phyloP scores from a whole-genome alignment of 2,329 filamentous ascomycete species.

The Huntiella bhutanensis region DNA sequence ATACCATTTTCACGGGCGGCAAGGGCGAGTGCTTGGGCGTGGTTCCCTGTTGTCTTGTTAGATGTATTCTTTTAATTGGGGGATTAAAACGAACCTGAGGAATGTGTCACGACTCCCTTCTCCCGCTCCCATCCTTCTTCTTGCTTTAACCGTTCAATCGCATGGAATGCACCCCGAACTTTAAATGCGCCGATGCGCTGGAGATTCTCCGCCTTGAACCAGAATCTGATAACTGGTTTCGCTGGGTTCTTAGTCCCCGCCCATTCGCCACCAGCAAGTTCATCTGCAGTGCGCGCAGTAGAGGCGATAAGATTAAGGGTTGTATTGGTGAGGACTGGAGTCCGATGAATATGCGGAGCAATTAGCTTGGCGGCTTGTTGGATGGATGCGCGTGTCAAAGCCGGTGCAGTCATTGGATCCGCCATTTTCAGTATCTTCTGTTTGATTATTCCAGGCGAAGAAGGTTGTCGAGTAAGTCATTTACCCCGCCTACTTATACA shows the following conservation, averaged over 20 bases:
- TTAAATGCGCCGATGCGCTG: constrained; percentile 90
- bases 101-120: constrained; percentile 74
- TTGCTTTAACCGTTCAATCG: constrained; percentile 47
- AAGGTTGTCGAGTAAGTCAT: not conserved
- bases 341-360: constrained; percentile 57
- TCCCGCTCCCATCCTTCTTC: constrained; percentile 41
- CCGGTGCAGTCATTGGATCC: constrained; percentile 33
- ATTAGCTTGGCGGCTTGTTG: constrained; percentile 54
- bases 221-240: constrained; percentile 49
- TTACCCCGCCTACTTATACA: too few relatives aligned
- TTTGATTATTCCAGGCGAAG: not conserved
- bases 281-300: constrained; percentile 37
- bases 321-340: constrained; percentile 62
- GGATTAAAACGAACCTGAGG: constrained; percentile 41
- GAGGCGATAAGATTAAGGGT: constrained; percentile 62
- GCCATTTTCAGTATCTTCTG: constrained; percentile 24
- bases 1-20: constrained; percentile 57
- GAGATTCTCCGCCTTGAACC: constrained; percentile 92
- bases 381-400: constrained; percentile 56
- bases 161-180: constrained; percentile 76
- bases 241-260: constrained; percentile 43
- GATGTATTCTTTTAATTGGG: not conserved
- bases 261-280: constrained; percentile 37
- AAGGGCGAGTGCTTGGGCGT: constrained; percentile 79
- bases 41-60: constrained; percentile 46